phyloP scores from a whole-genome alignment of 345 rosid species.

The Hypericum perforatum region DNA sequence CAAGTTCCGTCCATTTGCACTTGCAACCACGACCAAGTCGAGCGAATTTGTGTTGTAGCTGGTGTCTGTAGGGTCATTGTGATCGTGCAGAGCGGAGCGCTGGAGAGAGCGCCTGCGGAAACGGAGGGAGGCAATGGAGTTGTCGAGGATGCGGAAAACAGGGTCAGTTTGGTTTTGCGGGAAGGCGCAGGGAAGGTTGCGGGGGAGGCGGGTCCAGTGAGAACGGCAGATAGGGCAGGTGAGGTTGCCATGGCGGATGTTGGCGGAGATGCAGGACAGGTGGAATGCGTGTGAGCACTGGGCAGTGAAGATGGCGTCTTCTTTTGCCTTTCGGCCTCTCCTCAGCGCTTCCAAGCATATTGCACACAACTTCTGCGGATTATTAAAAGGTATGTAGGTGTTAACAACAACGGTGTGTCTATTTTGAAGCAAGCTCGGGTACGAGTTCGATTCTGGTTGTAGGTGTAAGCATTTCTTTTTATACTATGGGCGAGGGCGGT shows the following conservation, averaged over 20 bases:
- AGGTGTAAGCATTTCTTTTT: too few relatives aligned
- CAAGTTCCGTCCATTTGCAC: constrained; percentile 71
- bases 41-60: constrained; percentile 33
- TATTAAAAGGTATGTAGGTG: neutral
- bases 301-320: constrained; percentile 74
- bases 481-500: too few relatives aligned
- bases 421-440: too few relatives aligned
- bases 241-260: constrained; percentile 78
- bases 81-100: constrained; percentile 70
- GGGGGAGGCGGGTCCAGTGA: constrained; percentile 85
- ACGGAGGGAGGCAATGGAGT: constrained; percentile 65
- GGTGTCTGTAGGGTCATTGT: constrained; percentile 69
- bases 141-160: constrained; percentile 56
- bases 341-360: constrained; percentile 73
- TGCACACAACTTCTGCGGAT: constrained; percentile 58
- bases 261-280: constrained; percentile 69
- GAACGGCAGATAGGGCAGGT: constrained; percentile 92
- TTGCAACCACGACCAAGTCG: constrained; percentile 66
- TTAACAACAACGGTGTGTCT: neutral
- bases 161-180: constrained; percentile 51
- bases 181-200: constrained; percentile 40
- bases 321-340: constrained; percentile 39
- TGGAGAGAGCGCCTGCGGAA: constrained; percentile 67
- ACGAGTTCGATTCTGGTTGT: too few relatives aligned
- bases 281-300: constrained; percentile 88